phyloP scores from a whole-genome alignment of 2,329 filamentous ascomycete genomes.

The Monosporascus sp. region DNA sequence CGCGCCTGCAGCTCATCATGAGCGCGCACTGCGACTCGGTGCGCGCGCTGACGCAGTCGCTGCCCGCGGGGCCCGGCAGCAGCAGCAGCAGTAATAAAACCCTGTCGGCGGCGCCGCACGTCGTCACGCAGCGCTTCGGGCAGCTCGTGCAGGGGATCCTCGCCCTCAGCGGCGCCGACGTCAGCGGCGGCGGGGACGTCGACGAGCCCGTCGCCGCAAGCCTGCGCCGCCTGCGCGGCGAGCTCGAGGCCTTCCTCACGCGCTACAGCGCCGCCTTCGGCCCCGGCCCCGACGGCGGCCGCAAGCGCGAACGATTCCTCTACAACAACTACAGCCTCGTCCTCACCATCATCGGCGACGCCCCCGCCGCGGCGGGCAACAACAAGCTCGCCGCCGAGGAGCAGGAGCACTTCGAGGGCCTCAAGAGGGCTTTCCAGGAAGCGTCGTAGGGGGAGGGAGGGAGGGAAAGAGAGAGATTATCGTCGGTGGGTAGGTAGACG shows the following conservation, averaged over 20 bases:
- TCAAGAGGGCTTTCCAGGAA: constrained; percentile 56
- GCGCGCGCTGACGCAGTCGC: constrained; percentile 52
- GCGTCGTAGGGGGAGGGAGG: constrained; percentile 19
- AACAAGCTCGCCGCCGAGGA: constrained; percentile 73
- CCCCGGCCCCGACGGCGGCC: constrained; percentile 49
- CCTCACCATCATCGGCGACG: constrained; percentile 83
- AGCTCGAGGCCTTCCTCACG: constrained; percentile 78
- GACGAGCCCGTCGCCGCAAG: constrained; percentile 88
- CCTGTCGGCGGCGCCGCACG: constrained; percentile 78
- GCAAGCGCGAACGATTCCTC: constrained; percentile 81
- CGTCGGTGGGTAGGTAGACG: background rate
- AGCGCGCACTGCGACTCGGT: constrained; percentile 88
- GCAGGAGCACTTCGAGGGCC: constrained; percentile 65
- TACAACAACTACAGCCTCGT: constrained; percentile 96
- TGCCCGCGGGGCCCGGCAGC: constrained; percentile 41
- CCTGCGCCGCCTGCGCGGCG: constrained; percentile 67
- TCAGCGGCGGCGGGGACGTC: constrained; percentile 90
- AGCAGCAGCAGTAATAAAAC: constrained; percentile 12
- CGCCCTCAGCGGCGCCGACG: constrained; percentile 70
- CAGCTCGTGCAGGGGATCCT: constrained; percentile 86
- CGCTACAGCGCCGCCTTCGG: constrained; percentile 71
- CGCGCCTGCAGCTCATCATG: constrained; percentile 89
- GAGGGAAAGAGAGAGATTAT: background rate
- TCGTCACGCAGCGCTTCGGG: constrained; percentile 90
- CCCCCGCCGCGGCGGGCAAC: constrained; percentile 28